Conservation (phyloP, 306 rosid species). For the Vigna mungo region DNA sequence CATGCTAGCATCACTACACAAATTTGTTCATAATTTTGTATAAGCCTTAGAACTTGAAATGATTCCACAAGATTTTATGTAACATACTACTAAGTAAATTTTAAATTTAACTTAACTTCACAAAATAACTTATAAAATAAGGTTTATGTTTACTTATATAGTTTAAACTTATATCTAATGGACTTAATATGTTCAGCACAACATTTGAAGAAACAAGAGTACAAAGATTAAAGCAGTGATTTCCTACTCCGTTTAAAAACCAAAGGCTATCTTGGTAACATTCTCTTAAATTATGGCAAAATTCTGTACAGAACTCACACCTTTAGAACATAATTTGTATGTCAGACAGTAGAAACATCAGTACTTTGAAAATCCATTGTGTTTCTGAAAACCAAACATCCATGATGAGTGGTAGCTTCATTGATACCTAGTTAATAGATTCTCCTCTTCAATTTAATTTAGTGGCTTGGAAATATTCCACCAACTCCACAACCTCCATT, state of each 20-base stretch:
- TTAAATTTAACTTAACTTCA: too few relatives aligned
- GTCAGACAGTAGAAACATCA: conserved; percentile 19
- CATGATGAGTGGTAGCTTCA: conserved; percentile 16
- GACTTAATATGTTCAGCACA: neutral
- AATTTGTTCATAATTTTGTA: neutral
- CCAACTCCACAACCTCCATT: conserved; percentile 47
- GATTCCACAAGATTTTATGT: neutral
- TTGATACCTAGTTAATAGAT: conserved; percentile 36
- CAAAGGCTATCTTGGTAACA: neutral
- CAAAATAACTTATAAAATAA: too few relatives aligned
- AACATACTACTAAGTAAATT: too few relatives aligned
- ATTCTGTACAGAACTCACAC: conserved; percentile 39
- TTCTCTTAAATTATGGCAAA: conserved; percentile 15
- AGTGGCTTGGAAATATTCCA: conserved; percentile 43
- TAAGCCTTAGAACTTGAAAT: neutral
- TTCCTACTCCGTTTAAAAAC: conserved; percentile 1
- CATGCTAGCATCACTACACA: neutral
- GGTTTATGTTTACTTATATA: too few relatives aligned
- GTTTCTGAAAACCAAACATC: neutral
- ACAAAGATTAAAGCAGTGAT: neutral
- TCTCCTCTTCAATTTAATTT: conserved; percentile 24
- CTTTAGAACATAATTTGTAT: conserved; percentile 11
- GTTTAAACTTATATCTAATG: too few relatives aligned
- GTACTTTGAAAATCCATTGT: conserved; percentile 10
- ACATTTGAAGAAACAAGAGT: neutral